phyloP scores from a whole-genome alignment of 306 rosid genomes.

The Cucumis hystrix region DNA sequence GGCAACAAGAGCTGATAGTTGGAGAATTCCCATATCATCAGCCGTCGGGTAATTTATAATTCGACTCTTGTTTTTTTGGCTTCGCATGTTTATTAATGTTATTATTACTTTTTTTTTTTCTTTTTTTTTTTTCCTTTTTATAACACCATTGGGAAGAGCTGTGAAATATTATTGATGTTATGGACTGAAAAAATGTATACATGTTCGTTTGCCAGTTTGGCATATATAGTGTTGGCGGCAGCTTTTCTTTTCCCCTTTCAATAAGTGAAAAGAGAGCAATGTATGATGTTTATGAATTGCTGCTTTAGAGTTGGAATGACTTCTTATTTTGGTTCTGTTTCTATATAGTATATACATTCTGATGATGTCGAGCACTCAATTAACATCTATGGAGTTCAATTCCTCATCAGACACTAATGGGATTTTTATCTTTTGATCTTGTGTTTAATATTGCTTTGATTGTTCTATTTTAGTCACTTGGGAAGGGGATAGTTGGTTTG shows the following conservation, averaged over 20 bases:
- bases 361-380: constrained; percentile 9
- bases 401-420: neutral
- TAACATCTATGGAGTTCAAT: neutral
- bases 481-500: no score
- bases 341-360: neutral
- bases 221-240: constrained; percentile 72
- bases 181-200: constrained; percentile 63
- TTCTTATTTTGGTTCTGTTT: constrained; percentile 24
- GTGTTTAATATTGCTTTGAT: no score
- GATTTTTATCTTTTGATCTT: no score
- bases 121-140: neutral
- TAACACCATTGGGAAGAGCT: constrained; percentile 69
- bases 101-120: constrained; percentile 16
- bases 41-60: constrained; percentile 36
- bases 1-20: constrained; percentile 42
- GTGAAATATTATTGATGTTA: constrained; percentile 38
- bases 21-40: constrained; percentile 5
- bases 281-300: constrained; percentile 34
- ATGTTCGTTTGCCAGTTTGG: constrained; percentile 42
- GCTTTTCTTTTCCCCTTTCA: constrained; percentile 11
- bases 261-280: constrained; percentile 54
- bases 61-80: constrained; percentile 15
- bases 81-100: constrained; percentile 25
- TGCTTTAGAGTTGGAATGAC: constrained; percentile 15
- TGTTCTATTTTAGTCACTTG: no score